Evolutionary conservation across 75 land plant species (phyloP).

Genomic region (Isoetes taiwanensis): DNA sequence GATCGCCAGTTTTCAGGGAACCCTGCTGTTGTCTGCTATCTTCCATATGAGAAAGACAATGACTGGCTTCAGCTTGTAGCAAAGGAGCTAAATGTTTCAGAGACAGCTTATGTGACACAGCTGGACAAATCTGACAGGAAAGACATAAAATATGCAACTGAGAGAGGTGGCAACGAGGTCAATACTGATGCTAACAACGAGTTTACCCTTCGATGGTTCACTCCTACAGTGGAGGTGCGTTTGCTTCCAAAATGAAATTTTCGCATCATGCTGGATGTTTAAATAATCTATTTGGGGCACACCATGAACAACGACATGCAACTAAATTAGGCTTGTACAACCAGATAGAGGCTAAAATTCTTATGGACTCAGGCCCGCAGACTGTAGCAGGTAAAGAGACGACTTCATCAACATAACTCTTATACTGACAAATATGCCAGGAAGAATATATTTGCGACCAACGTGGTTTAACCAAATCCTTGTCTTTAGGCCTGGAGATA

Average conservation of each 20-base stretch:
- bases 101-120: conserved; percentile 43
- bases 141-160: neutral
- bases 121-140: neutral
- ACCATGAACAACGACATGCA: neutral
- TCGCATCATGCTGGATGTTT: neutral
- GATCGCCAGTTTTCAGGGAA: conserved; percentile 57
- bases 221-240: conserved; percentile 55
- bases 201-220: conserved; percentile 70
- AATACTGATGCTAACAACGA: conserved; percentile 17
- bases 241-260: neutral
- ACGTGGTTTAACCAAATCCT: too few relatives aligned
- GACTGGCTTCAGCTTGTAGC: conserved; percentile 64
- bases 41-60: conserved; percentile 29
- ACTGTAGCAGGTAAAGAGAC: too few relatives aligned
- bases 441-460: too few relatives aligned
- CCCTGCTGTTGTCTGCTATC: conserved; percentile 63
- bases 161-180: conserved; percentile 6
- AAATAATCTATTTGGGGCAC: neutral
- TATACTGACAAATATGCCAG: too few relatives aligned
- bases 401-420: too few relatives aligned
- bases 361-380: too few relatives aligned
- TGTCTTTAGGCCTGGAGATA: too few relatives aligned
- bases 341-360: too few relatives aligned
- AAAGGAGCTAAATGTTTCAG: conserved; percentile 57
- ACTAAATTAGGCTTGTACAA: neutral